A percentile compares a stretch with the other conserved stretches of the same genome.
phyloP scores from a whole-genome alignment of 768 basidiomycete species.

The Amyloporia xantha region DNA sequence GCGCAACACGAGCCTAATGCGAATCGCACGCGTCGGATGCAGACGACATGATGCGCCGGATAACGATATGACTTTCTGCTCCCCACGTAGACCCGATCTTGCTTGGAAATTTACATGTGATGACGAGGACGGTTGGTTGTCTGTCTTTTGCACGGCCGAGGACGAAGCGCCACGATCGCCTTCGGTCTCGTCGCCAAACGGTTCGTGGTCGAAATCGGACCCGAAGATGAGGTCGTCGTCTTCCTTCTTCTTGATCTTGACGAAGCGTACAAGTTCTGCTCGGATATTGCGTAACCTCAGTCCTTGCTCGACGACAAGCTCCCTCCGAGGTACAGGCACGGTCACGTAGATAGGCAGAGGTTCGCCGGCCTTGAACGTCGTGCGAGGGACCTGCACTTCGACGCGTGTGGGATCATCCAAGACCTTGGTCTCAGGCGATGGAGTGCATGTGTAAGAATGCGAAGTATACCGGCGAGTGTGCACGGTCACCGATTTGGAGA shows the following conservation, averaged over 20 bases:
- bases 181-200: slow-evolving; percentile 23
- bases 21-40: slow-evolving; percentile 68
- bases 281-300: slow-evolving; percentile 75
- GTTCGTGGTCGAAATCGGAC: background rate
- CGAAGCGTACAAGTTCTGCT: slow-evolving; percentile 65
- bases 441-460: slow-evolving; percentile 47
- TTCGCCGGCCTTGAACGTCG: slow-evolving; percentile 66
- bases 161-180: slow-evolving; percentile 28
- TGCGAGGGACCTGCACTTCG: slow-evolving; percentile 64
- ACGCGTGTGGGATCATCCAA: slow-evolving; percentile 61
- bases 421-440: slow-evolving; percentile 52
- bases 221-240: slow-evolving; percentile 1
- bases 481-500: slow-evolving; percentile 55
- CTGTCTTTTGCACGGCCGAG: slow-evolving; percentile 15
- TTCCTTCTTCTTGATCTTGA: slow-evolving; percentile 40
- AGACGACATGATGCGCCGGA: slow-evolving; percentile 93
- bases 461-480: slow-evolving; percentile 73
- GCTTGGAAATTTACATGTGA: slow-evolving; percentile 8
- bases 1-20: slow-evolving; percentile 76
- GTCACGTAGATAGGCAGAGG: slow-evolving; percentile 75
- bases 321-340: slow-evolving; percentile 65
- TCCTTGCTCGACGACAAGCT: slow-evolving; percentile 62
- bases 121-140: slow-evolving; percentile 19
- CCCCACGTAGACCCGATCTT: slow-evolving; percentile 27
- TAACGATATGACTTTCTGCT: slow-evolving; percentile 54